A percentile compares a stretch with the other conserved stretches of the same genome.
These are phyloP conservation scores for Chloroidium sp. DNA, from an alignment of 163 green algal genomes.

Conservation along the genomic window DNA sequence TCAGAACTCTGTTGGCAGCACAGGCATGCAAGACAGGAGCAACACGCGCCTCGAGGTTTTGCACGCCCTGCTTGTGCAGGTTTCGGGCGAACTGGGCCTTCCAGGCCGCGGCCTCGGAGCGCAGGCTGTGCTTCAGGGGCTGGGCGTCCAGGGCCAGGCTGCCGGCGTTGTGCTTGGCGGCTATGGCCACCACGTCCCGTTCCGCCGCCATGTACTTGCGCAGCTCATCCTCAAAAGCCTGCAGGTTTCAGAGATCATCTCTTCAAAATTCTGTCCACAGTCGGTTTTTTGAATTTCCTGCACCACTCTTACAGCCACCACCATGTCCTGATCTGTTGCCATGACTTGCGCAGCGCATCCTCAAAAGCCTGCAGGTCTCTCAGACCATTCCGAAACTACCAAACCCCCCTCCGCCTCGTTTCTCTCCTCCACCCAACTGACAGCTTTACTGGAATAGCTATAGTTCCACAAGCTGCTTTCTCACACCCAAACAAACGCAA, in stretches of 20 bases:
- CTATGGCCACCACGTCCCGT: constrained; percentile 44
- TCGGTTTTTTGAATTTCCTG: too few species aligned
- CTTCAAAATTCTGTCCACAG: background rate
- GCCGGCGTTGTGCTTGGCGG: constrained; percentile 74
- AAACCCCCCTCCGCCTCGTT: too few species aligned
- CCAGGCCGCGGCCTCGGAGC: constrained; percentile 73
- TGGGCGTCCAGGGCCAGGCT: constrained; percentile 70
- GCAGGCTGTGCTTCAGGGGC: constrained; percentile 74
- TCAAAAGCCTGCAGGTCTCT: too few species aligned
- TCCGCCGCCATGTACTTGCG: constrained; percentile 77
- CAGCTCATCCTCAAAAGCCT: constrained; percentile 77
- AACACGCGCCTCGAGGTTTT: constrained; percentile 57
- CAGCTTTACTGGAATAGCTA: too few species aligned
- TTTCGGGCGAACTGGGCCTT: constrained; percentile 86
- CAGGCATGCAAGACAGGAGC: background rate
- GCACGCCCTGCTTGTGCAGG: constrained; percentile 71
- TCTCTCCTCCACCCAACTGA: too few species aligned
- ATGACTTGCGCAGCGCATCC: too few species aligned
- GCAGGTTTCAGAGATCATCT: background rate
- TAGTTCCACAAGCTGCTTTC: too few species aligned
- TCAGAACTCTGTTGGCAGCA: too few species aligned
- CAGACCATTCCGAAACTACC: too few species aligned
- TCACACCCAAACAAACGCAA: too few species aligned
- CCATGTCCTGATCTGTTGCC: too few species aligned
- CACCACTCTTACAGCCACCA: too few species aligned